phyloP scores from a whole-genome alignment of 2,329 filamentous ascomycete species.

The Byssoonygena ceratinophila region DNA sequence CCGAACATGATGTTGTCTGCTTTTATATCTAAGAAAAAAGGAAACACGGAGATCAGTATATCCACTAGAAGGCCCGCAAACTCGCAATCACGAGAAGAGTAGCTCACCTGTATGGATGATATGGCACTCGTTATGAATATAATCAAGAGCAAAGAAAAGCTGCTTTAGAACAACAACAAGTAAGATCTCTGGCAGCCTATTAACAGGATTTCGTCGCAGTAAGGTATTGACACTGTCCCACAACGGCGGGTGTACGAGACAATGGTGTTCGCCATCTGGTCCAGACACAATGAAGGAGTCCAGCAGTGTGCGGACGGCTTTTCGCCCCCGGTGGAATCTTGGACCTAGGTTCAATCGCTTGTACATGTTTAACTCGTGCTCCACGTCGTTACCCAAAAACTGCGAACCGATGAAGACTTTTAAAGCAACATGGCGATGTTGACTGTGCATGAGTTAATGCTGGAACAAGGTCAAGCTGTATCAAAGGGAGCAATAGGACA shows the following conservation, averaged over 20 bases:
- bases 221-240: constrained; percentile 10
- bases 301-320: constrained; percentile 1
- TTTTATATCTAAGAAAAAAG: constrained; percentile 3
- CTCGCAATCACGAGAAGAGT: background rate
- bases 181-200: background rate
- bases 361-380: constrained; percentile 36
- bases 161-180: constrained; percentile 18
- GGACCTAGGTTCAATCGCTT: constrained; percentile 30
- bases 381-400: constrained; percentile 6
- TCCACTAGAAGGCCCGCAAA: too few species aligned
- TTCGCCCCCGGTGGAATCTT: background rate
- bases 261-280: constrained; percentile 8
- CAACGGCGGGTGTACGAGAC: constrained; percentile 11
- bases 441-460: too few species aligned
- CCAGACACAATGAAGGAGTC: constrained; percentile 13
- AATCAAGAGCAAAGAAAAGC: constrained; percentile 9
- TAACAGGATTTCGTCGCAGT: constrained; percentile 8
- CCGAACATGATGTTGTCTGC: constrained; percentile 4
- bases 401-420: too few species aligned
- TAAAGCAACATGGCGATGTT: too few species aligned
- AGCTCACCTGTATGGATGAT: constrained; percentile 11
- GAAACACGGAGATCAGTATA: too few species aligned
- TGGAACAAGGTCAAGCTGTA: too few species aligned
- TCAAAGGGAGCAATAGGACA: too few species aligned
- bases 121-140: background rate